Percentiles rank a stretch among this genome's conserved stretches.
These are phyloP conservation scores for Russula olivacea DNA, from an alignment of 768 basidiomycete genomes.

Conservation along the genomic window DNA sequence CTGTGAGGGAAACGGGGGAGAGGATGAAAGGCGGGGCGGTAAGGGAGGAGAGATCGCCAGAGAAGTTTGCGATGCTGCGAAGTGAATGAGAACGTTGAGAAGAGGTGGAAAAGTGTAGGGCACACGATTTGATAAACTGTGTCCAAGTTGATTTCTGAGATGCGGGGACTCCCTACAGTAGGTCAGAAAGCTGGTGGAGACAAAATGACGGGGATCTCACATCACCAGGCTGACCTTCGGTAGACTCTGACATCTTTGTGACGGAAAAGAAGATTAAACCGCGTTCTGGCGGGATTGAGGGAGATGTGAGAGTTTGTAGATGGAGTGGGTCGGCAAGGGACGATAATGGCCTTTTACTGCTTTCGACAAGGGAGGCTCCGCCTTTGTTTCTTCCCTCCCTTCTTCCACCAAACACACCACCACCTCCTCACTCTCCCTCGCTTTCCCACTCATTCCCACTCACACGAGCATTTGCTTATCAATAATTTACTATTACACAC, in stretches of 20 bases:
- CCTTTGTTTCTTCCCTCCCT: constrained; percentile 1
- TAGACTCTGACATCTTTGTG: constrained; percentile 5
- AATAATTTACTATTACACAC: constrained; percentile 24
- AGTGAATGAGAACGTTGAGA: constrained; percentile 15
- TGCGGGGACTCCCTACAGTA: constrained; percentile 60
- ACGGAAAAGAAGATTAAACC: not conserved
- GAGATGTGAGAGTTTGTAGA: too few species aligned
- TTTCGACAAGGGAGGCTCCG: not conserved
- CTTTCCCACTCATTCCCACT: not conserved
- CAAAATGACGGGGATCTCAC: not conserved
- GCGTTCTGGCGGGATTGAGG: not conserved
- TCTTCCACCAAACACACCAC: constrained; percentile 1
- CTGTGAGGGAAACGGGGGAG: constrained; percentile 84
- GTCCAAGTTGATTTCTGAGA: constrained; percentile 86
- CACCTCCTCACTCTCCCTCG: not conserved
- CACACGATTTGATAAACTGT: constrained; percentile 82
- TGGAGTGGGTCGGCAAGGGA: not conserved
- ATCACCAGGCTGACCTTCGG: constrained; percentile 17
- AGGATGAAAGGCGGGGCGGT: constrained; percentile 91
- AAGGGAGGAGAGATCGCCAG: constrained; percentile 79
- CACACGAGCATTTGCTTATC: constrained; percentile 5
- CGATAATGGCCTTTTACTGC: not conserved
- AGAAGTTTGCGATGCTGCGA: constrained; percentile 72
- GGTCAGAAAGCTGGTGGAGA: not conserved
- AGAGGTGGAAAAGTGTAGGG: constrained; percentile 21